Conservation (phyloP, 2,329 filamentous ascomycete species). For the Aureobasidium vineae region DNA sequence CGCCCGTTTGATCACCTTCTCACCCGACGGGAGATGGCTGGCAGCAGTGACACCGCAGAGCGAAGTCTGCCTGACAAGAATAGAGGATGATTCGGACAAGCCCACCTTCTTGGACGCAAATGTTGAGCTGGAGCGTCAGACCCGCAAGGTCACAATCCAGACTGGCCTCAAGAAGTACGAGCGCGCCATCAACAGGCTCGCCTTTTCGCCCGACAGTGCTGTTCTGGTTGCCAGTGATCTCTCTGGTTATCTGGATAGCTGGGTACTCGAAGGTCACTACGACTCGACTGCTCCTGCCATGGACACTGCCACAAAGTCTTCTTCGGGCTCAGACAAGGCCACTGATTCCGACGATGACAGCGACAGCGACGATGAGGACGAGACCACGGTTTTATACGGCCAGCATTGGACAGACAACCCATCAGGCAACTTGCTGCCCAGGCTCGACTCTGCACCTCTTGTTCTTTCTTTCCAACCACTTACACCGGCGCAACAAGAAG, state of each 20-base stretch:
- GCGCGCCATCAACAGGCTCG: conserved; percentile 67
- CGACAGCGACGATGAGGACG: conserved; percentile 48
- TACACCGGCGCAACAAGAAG: conserved; percentile 11
- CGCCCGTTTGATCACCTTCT: conserved; percentile 67
- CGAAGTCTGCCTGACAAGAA: conserved; percentile 49
- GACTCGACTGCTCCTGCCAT: conserved; percentile 48
- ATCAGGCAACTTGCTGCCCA: conserved; percentile 48
- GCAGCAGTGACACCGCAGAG: conserved; percentile 52
- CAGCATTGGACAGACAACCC: conserved; percentile 76
- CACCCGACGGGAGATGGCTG: conserved; percentile 69
- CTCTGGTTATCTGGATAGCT: conserved; percentile 82
- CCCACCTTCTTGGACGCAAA: conserved; percentile 41
- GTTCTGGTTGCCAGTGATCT: conserved; percentile 78
- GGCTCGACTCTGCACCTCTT: conserved; percentile 47
- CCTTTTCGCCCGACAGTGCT: conserved; percentile 77
- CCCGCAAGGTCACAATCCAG: conserved; percentile 34
- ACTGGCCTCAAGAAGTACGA: conserved; percentile 66
- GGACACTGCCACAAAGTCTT: conserved; percentile 36
- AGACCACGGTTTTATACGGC: conserved; percentile 52
- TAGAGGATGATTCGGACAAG: conserved; percentile 42
- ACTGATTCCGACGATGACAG: conserved; percentile 39
- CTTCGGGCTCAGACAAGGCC: conserved; percentile 33
- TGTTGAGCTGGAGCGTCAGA: conserved; percentile 42
- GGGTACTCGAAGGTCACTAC: conserved; percentile 65
- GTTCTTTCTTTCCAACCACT: conserved; percentile 49